Base-by-base conservation (phyloP, 2,329 filamentous ascomycete species). In the Lasiodiplodia sp. region DNA sequence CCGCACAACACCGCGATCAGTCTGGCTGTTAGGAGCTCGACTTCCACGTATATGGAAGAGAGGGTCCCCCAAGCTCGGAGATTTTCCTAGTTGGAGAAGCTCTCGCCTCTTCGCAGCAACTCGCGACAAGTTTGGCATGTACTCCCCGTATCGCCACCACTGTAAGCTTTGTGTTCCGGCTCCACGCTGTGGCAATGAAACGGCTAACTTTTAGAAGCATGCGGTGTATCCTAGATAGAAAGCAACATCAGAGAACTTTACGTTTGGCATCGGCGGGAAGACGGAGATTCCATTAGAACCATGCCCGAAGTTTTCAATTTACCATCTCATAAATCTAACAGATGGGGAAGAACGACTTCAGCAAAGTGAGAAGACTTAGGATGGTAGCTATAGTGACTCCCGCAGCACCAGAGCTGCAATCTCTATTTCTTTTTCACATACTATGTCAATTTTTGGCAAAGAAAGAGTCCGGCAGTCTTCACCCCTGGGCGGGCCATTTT, bases 221-320 rank as follows among this genome's bases (percentile, higher is more conserved):
- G 82, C 76, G 0, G 78, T 82, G 0, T 87, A 87, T 66, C 75
- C 78, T 0, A 81, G 82, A 0, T 85, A 87, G 72, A 82, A 83
- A n/a, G 85, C 85, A 0, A 87, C 84, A 0, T 78, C 81, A 0
- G 86, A 86, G 0, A 87, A 87, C 69, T 82, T 87, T 53, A 84
- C 81, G 0, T 80, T 80, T 40, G 80, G 80, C 1, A 79, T 81
- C n/a, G 79, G 79, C 37, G 79, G 79, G 0, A 79, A 80, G 37
- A 72, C 79, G 18, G 67, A 72, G 18, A 79, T 80, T 21, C 72
- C 79, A 11, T 71, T 79, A 31, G 83, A 85, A 0, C 78, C 79
- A 2, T 83, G 78, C 69, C 76, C 80, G 1, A 76, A 83, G 57
- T 86, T 86, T 70, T 82, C 75, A 8, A 71, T 86, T 1, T 87